A percentile compares a stretch with the other conserved stretches of the same genome.
Evolutionary conservation across 208 protist genomes (phyloP).

Genomic region (Leishmania mexicana): DNA sequence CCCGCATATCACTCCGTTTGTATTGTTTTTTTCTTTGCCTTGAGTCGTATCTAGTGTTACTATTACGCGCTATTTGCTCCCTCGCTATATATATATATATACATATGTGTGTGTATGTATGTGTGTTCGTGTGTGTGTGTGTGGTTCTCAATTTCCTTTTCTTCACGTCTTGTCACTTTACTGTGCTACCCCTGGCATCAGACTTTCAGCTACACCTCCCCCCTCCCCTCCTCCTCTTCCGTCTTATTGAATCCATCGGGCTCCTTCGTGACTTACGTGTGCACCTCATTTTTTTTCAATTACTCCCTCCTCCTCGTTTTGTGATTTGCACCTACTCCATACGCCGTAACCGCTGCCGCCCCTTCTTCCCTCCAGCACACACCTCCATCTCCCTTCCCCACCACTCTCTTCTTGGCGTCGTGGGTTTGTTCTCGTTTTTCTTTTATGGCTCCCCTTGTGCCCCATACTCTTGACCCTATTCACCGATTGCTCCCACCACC

Average conservation of each 20-base stretch:
- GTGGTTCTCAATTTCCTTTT: constrained; percentile 20
- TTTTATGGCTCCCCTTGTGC: neutral
- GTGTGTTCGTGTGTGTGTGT: neutral
- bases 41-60: too few species aligned
- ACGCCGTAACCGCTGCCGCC: neutral
- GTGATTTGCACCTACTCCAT: neutral
- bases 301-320: neutral
- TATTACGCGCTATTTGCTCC: neutral
- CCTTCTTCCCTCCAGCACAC: neutral
- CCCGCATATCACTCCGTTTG: neutral
- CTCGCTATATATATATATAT: neutral
- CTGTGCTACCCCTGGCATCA: neutral
- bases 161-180: neutral
- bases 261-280: neutral
- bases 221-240: neutral
- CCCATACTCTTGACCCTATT: neutral
- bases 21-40: neutral
- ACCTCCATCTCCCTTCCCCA: neutral
- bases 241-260: neutral
- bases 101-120: neutral
- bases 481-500: neutral
- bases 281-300: neutral
- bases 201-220: neutral
- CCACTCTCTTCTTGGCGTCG: neutral
- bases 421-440: neutral